These are phyloP conservation scores for Ustilago curta DNA, from an alignment of 1,284 basidiomycete genomes.

Conservation along the genomic window DNA sequence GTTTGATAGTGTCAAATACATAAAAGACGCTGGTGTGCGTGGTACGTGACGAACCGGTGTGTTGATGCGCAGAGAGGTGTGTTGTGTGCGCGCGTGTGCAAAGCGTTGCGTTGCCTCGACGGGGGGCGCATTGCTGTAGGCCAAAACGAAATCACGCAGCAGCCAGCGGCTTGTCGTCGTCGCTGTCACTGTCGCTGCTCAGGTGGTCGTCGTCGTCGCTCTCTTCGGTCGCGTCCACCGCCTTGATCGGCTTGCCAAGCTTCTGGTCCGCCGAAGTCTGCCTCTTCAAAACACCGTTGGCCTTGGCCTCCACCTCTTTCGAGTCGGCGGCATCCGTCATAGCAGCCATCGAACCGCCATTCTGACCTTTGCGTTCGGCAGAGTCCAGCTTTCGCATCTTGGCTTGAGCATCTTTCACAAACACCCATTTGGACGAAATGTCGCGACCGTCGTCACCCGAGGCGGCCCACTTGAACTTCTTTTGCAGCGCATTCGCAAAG, in stretches of 20 bases:
- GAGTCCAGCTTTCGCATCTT: slow-evolving; percentile 63
- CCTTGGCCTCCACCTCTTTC: slow-evolving; percentile 21
- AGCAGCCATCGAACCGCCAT: slow-evolving; percentile 43
- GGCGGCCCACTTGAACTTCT: slow-evolving; percentile 68
- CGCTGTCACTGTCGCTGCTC: slow-evolving; percentile 33
- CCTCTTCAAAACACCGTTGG: slow-evolving; percentile 34
- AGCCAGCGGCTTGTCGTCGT: slow-evolving; percentile 51
- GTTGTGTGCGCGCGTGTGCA: too few species aligned
- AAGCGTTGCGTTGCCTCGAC: too few species aligned
- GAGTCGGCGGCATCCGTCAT: slow-evolving; percentile 45
- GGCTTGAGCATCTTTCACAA: slow-evolving; percentile 61
- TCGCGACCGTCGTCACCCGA: slow-evolving; percentile 56
- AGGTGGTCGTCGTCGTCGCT: slow-evolving; percentile 30
- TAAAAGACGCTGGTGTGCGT: too few species aligned
- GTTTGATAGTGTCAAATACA: too few species aligned
- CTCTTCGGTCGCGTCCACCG: slow-evolving; percentile 36
- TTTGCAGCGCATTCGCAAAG: slow-evolving; percentile 67
- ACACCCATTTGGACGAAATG: slow-evolving; percentile 58
- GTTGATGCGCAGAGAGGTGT: too few species aligned
- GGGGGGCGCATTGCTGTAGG: background rate
- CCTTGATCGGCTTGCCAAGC: slow-evolving; percentile 27
- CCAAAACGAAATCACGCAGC: background rate
- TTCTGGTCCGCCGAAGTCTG: slow-evolving; percentile 39
- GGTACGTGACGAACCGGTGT: too few species aligned
- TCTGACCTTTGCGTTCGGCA: slow-evolving; percentile 49